phyloP scores from a whole-genome alignment of 148 eudicot genomes.

The Oxyria digyna region DNA sequence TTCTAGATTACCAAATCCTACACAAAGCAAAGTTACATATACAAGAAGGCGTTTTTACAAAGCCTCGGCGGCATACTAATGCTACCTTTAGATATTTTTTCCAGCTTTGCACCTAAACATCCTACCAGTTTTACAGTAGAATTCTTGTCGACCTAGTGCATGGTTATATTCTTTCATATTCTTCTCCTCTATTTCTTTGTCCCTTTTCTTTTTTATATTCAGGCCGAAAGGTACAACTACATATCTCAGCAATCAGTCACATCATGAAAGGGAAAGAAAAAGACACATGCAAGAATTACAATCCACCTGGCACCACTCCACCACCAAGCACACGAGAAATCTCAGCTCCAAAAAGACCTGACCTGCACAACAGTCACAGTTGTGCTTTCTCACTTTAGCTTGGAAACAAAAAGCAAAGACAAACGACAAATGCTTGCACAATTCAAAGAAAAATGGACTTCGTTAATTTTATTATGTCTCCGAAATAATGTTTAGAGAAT shows the following conservation, averaged over 20 bases:
- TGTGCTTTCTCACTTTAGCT: neutral
- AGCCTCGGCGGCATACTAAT: neutral
- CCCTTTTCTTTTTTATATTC: neutral
- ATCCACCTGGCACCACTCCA: constrained; percentile 81
- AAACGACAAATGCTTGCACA: neutral
- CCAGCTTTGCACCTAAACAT: neutral
- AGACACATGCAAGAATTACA: neutral
- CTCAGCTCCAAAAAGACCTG: constrained; percentile 70
- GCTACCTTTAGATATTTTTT: neutral
- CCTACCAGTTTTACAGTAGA: neutral
- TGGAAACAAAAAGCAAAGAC: neutral
- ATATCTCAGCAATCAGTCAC: neutral
- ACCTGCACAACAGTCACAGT: constrained; percentile 26
- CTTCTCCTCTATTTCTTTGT: neutral
- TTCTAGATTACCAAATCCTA: neutral
- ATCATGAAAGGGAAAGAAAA: neutral
- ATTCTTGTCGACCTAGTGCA: neutral
- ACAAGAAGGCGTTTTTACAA: neutral
- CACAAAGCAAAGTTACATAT: neutral
- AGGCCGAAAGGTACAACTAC: neutral
- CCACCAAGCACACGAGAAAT: constrained; percentile 93
- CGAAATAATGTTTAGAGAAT: neutral
- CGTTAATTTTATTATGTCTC: neutral
- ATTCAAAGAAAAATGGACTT: neutral
- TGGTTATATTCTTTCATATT: neutral